A percentile compares a stretch with the other conserved stretches of the same genome.
These are phyloP conservation scores for Wickerhamiella occidentalis DNA, from an alignment of 805 yeast genomes.

Conservation along the genomic window DNA sequence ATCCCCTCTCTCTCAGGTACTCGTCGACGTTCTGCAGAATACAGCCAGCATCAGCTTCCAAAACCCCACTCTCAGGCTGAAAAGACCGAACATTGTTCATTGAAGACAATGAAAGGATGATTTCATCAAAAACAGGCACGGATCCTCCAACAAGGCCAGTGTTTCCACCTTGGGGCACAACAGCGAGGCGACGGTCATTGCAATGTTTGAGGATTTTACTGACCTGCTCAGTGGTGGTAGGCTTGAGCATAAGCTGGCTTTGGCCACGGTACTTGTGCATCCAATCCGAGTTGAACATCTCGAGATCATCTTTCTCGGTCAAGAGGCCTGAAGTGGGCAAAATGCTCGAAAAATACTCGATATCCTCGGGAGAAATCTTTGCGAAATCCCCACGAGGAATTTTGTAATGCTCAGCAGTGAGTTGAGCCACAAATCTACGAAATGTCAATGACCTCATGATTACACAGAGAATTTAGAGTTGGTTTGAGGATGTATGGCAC, in stretches of 20 bases:
- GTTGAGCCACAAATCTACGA: conserved; percentile 20
- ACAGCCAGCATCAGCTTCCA: conserved; percentile 82
- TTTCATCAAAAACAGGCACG: conserved; percentile 83
- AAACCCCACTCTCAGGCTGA: conserved; percentile 67
- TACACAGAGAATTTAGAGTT: too few species aligned
- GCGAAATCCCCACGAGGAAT: conserved; percentile 41
- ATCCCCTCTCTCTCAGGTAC: conserved; percentile 65
- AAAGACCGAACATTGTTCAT: conserved; percentile 71
- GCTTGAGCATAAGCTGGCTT: conserved; percentile 64
- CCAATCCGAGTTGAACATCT: conserved; percentile 75
- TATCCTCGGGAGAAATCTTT: conserved; percentile 41
- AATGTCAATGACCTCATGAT: conserved; percentile 2
- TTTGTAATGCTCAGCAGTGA: conserved; percentile 61
- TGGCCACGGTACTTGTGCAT: conserved; percentile 88
- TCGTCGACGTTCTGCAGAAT: conserved; percentile 75
- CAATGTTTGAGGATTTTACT: conserved; percentile 67
- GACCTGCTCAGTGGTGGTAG: conserved; percentile 66
- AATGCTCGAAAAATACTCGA: conserved; percentile 48
- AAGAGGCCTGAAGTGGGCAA: conserved; percentile 31
- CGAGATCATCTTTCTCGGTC: conserved; percentile 51
- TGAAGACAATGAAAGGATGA: conserved; percentile 54
- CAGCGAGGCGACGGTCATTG: conserved; percentile 61
- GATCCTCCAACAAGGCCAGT: conserved; percentile 94
- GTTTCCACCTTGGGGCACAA: conserved; percentile 95
- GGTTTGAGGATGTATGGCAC: too few species aligned